A percentile compares a stretch with the other conserved stretches of the same genome.
Evolutionary conservation across 2,329 filamentous ascomycete genomes (phyloP).

Genomic region (Epichloe uncinata): DNA sequence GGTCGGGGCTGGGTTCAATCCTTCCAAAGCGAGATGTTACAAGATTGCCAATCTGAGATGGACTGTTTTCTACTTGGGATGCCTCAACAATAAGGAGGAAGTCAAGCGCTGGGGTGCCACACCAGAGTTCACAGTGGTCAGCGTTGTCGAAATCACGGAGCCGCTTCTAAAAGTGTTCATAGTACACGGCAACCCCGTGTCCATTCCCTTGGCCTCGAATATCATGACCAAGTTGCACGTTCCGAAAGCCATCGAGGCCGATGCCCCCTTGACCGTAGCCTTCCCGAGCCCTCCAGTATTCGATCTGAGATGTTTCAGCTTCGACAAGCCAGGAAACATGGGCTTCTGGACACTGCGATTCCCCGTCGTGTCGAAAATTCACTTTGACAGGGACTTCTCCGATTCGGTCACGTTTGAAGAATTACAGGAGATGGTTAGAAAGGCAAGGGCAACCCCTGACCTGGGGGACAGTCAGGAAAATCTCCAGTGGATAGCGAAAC

Average conservation of each 20-base stretch:
- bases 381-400: conserved; percentile 57
- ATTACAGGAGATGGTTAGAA: conserved; percentile 51
- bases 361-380: conserved; percentile 61
- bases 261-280: conserved; percentile 31
- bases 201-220: conserved; percentile 26
- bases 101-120: conserved; percentile 35
- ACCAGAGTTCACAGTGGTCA: conserved; percentile 55
- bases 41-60: conserved; percentile 45
- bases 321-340: conserved; percentile 56
- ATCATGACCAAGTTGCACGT: conserved; percentile 31
- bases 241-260: conserved; percentile 28
- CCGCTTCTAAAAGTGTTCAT: conserved; percentile 38
- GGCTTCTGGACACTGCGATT: conserved; percentile 66
- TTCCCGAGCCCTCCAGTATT: conserved; percentile 65
- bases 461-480: conserved; percentile 47
- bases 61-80: conserved; percentile 74
- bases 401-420: conserved; percentile 58
- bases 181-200: conserved; percentile 30
- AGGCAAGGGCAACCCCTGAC: conserved; percentile 35
- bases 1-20: conserved; percentile 60
- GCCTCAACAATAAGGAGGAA: conserved; percentile 53
- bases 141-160: conserved; percentile 43
- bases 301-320: conserved; percentile 69
- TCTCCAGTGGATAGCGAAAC: conserved; percentile 42
- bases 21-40: conserved; percentile 44